phyloP scores from a whole-genome alignment of 2,329 filamentous ascomycete genomes.

The Sarocladium kiliense region DNA sequence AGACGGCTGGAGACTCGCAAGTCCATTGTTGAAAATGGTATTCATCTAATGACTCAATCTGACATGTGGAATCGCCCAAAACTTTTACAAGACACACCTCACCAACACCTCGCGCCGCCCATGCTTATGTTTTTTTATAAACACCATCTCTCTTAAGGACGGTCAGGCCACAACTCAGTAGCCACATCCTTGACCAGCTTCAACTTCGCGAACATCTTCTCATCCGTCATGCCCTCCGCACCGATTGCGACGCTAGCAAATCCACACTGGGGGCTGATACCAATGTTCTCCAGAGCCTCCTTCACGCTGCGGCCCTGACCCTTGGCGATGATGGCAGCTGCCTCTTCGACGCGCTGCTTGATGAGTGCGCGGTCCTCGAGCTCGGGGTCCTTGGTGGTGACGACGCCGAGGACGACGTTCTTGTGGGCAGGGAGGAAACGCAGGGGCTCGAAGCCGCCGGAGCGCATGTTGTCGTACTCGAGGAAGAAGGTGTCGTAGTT shows the following conservation, averaged over 20 bases:
- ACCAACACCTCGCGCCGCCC: constrained; percentile 5
- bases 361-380: constrained; percentile 52
- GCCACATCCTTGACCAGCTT: constrained; percentile 63
- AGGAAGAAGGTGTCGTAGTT: constrained; percentile 59
- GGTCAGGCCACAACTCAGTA: constrained; percentile 55
- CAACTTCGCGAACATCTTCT: constrained; percentile 68
- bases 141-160: neutral
- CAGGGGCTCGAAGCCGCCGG: constrained; percentile 58
- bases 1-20: neutral
- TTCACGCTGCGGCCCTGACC: constrained; percentile 57
- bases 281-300: constrained; percentile 59
- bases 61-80: constrained; percentile 3
- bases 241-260: constrained; percentile 66
- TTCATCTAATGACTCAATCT: neutral
- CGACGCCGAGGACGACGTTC: constrained; percentile 56
- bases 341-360: constrained; percentile 47
- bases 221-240: constrained; percentile 55
- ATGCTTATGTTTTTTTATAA: neutral
- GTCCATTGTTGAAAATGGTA: constrained; percentile 10
- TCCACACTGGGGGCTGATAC: constrained; percentile 65
- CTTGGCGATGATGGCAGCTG: constrained; percentile 61
- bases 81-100: constrained; percentile 6
- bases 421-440: constrained; percentile 53
- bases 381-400: constrained; percentile 55
- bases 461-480: constrained; percentile 53